Base-by-base conservation (phyloP, 768 basidiomycete genomes). In the Rhizopogon rudus region DNA sequence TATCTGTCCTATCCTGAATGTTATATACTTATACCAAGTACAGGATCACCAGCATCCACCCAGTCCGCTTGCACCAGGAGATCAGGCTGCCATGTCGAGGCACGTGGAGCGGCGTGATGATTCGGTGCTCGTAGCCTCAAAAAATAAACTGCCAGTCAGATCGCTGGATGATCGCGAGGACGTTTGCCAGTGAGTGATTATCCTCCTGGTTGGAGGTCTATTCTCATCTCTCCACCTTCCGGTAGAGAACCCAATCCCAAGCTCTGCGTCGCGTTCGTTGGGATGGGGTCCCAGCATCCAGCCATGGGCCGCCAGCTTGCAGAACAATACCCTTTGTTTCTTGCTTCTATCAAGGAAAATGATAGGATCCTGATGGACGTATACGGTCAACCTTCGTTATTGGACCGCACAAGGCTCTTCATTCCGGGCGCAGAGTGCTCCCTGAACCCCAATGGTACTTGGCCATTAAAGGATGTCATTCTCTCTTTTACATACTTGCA, bases 241-340 rank as follows among this genome's bases (percentile, higher is more conserved):
- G 9, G 22, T 49, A 49, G 48, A 9, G 9, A 35, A 16, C 22
- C 20, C 6, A 61, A 59, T 22, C 68, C 72, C 0, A 73, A 71
- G 51, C 60, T 71, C 7, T 70, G 72, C 28, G 58, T 69, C 43
- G 70, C 72, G 9, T 73, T 73, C 51, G 54, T 71, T 35, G 73
- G 71, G 8, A 71, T 73, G 53, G 73, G 73, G 5, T 70, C 71
- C 1, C 71, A 73, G 40, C 69, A 72, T 40, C 29, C 64, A 33
- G 65, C 61, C 52, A 73, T 73, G 71, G 72, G 72, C 53, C 71
- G 72, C 49, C 65, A 71, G 40, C 69, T 70, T 9, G 64, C 68
- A 16, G 65, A 70, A 46, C 60, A 49, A 16, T 72, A 68, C 49
- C 68, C 68, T 5, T 60, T 60, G 3, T 72, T 72, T 61, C 60